Evolutionary conservation across 2,329 filamentous ascomycete species (phyloP).

Genomic region (Fusarium sp.): DNA sequence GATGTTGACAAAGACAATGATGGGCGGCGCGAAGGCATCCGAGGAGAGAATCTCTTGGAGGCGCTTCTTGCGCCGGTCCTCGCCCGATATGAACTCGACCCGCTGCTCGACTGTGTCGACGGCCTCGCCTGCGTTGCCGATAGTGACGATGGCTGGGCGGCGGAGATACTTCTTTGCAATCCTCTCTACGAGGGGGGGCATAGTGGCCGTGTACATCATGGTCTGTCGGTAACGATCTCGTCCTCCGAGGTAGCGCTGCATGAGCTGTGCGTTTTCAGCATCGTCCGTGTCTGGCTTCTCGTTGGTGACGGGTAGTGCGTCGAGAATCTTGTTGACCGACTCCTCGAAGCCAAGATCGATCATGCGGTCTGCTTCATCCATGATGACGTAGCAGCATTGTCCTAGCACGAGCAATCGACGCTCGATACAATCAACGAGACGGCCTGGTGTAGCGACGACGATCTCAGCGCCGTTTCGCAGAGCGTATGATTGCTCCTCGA

Average conservation of each 20-base stretch:
- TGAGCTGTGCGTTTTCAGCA: slow-evolving; percentile 85
- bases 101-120: slow-evolving; percentile 98
- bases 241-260: slow-evolving; percentile 80
- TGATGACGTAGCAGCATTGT: slow-evolving; percentile 99
- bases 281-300: slow-evolving; percentile 95
- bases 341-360: slow-evolving; percentile 98
- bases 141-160: slow-evolving; percentile 90
- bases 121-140: slow-evolving; percentile 93
- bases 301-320: slow-evolving; percentile 89
- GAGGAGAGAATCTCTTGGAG: slow-evolving; percentile 89
- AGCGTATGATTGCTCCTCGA: slow-evolving; percentile 92
- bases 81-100: slow-evolving; percentile 87
- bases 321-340: slow-evolving; percentile 95
- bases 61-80: slow-evolving; percentile 96
- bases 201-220: slow-evolving; percentile 99
- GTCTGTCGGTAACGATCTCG: slow-evolving; percentile 90
- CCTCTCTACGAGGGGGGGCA: slow-evolving; percentile 90
- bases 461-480: slow-evolving; percentile 95
- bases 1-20: slow-evolving; percentile 99
- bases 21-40: slow-evolving; percentile 82
- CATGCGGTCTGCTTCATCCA: slow-evolving; percentile 99
- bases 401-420: slow-evolving; percentile 87
- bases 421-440: slow-evolving; percentile 96
- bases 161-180: slow-evolving; percentile 98
- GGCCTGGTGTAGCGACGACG: slow-evolving; percentile 97